Evolutionary conservation across 768 basidiomycete species (phyloP), one percentile per base, ranked within the genome.

Genomic region (Zangia roseola): DNA sequence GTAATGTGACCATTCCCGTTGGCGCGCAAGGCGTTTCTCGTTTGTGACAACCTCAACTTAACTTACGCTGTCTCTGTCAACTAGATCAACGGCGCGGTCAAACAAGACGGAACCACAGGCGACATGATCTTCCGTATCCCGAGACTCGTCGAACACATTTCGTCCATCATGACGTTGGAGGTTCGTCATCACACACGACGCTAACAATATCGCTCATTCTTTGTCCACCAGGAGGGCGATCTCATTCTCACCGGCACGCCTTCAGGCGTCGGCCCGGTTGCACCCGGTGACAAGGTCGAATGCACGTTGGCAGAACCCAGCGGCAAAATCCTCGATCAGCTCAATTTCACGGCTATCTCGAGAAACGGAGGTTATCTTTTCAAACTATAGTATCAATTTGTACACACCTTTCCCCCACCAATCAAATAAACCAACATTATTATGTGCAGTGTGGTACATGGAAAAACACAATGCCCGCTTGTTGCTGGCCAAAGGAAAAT

Each of bases 141-240:
- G 1, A 76, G 81, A 19, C 76, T 98, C 42, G 87, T 98, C 54
- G 82, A 88, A 55, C 94, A 95, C 62, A 78, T 95, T 47, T 95
- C 94, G 2, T 89, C 91, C 5, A 94, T 99, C 69, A 97, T 98
- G 94, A 86, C 87, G 0, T 78, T 99, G n/a, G 93, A 97, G 78
- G 94, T 88, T 14, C 40, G 74, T 60, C 43, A 3, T 2, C 35
- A 4, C 5, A 10, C 25, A 6, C 19, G 44, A 35, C 8, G 41
- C 24, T 6, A 9, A 10, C 13, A 7, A 21, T 25, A 12, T 43
- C 21, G 20, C 44, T 44, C 23, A 45, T 34, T 14, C 38, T 45
- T 41, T 20, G 41, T 38, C 26, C 6, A 19, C 17, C 65, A 94
- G 90, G 91, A 94, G 68, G 91, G 91, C 12, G 94, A 97, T 56